Percentiles rank a stretch among this genome's conserved stretches.
phyloP scores from a whole-genome alignment of 2,329 filamentous ascomycete genomes.

The Lachnellula arida region DNA sequence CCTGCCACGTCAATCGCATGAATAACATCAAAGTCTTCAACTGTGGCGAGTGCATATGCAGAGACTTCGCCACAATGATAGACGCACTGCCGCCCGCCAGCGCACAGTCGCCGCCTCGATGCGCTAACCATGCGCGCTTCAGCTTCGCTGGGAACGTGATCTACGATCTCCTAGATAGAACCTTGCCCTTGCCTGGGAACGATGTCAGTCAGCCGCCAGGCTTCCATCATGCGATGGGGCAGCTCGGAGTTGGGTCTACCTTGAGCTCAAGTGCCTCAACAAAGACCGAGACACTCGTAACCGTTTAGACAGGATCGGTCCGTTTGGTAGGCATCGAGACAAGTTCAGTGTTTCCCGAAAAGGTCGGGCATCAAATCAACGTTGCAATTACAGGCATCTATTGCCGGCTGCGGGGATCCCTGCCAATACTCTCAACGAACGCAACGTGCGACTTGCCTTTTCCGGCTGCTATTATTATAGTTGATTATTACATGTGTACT shows the following conservation, averaged over 20 bases:
- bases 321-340: not conserved
- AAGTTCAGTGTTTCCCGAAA: not conserved
- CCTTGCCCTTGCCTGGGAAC: not conserved
- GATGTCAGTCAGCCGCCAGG: conserved; percentile 13
- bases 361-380: not conserved
- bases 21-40: conserved; percentile 5
- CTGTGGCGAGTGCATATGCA: conserved; percentile 14
- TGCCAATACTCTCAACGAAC: conserved; percentile 6
- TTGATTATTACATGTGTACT: no score
- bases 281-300: not conserved
- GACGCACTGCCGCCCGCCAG: conserved; percentile 15
- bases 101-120: conserved; percentile 18
- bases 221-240: not conserved
- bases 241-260: not conserved
- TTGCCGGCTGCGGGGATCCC: not conserved
- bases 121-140: conserved; percentile 23
- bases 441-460: not conserved
- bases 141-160: conserved; percentile 26
- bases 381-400: not conserved
- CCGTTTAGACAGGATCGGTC: not conserved
- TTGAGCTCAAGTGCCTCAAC: not conserved
- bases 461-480: not conserved
- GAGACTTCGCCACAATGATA: conserved; percentile 26
- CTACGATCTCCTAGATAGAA: conserved; percentile 1
- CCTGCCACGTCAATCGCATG: conserved; percentile 23